These are phyloP conservation scores for Pseudogymnoascus sp. DNA, from an alignment of 2,329 filamentous ascomycete species.

Conservation along the genomic window DNA sequence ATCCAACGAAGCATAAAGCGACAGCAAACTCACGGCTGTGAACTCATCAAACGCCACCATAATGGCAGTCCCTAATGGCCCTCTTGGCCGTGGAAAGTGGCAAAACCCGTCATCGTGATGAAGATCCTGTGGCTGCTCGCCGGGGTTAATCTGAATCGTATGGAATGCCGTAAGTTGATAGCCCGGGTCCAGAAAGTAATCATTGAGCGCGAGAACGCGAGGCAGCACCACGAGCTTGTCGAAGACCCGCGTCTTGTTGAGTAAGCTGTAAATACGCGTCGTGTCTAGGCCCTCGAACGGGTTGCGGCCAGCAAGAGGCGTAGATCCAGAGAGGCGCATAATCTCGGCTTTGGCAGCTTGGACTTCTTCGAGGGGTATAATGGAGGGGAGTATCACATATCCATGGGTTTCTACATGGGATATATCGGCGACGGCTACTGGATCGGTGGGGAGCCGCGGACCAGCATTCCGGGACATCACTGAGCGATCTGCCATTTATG, in stretches of 20 bases:
- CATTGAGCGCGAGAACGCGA: slow-evolving; percentile 31
- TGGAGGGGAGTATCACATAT: slow-evolving; percentile 31
- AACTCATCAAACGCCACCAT: slow-evolving; percentile 27
- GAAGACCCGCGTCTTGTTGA: slow-evolving; percentile 33
- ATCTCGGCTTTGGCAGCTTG: slow-evolving; percentile 29
- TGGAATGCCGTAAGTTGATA: slow-evolving; percentile 31
- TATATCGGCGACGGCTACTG: neutral
- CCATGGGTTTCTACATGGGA: slow-evolving; percentile 21
- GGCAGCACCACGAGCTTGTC: slow-evolving; percentile 32
- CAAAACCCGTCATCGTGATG: slow-evolving; percentile 30
- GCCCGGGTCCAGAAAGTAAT: slow-evolving; percentile 32
- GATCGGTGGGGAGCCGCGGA: neutral
- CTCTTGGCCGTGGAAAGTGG: slow-evolving; percentile 22
- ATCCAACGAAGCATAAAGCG: neutral
- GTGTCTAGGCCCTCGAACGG: slow-evolving; percentile 32
- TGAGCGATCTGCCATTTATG: neutral
- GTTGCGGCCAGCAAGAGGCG: slow-evolving; percentile 28
- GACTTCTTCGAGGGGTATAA: slow-evolving; percentile 27
- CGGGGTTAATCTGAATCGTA: slow-evolving; percentile 32
- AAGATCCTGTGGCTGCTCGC: slow-evolving; percentile 28
- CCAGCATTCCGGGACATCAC: neutral
- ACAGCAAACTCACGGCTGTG: slow-evolving; percentile 15
- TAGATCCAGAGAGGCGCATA: slow-evolving; percentile 27
- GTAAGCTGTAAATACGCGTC: slow-evolving; percentile 31
- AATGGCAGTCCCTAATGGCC: slow-evolving; percentile 25